A percentile compares a stretch with the other conserved stretches of the same genome.
phyloP scores from a whole-genome alignment of 192 early-diverging fungal genomes.

The Mortierella claussenii region DNA sequence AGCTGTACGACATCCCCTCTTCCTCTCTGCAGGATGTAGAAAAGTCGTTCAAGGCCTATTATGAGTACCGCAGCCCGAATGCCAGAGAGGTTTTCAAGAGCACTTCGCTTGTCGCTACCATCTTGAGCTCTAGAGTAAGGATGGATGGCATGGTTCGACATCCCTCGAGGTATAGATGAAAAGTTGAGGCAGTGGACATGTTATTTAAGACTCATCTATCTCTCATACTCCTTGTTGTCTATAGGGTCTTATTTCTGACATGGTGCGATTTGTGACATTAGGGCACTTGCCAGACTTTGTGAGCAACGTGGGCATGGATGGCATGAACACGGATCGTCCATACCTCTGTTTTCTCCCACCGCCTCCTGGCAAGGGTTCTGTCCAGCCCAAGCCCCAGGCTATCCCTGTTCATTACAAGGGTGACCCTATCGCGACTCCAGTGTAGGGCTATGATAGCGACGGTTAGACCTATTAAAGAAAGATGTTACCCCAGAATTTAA shows the following conservation, averaged over 20 bases:
- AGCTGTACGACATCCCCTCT: conserved; percentile 25
- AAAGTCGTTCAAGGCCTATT: conserved; percentile 20
- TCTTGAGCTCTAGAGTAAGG: background rate
- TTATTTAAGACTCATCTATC: background rate
- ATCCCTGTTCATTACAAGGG: conserved; percentile 20
- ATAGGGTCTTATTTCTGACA: conserved; percentile 18
- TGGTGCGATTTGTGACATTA: conserved; percentile 9
- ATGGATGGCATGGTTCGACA: background rate
- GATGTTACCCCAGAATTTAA: no score
- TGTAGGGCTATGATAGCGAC: no score
- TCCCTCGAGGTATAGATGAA: no score
- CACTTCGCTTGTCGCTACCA: background rate
- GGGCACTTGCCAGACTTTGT: conserved; percentile 2
- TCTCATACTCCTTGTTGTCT: background rate
- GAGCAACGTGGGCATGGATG: conserved; percentile 28
- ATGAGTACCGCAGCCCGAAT: conserved; percentile 16
- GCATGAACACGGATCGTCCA: conserved; percentile 26
- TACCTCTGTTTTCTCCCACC: conserved; percentile 24
- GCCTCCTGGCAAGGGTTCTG: conserved; percentile 5
- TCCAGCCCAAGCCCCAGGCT: conserved; percentile 9
- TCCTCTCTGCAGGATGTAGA: conserved; percentile 9
- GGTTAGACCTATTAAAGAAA: no score
- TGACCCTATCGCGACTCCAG: background rate
- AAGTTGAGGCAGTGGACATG: no score
- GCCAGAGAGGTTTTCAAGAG: conserved; percentile 28